Percentiles rank a stretch among this genome's conserved stretches.
These are phyloP conservation scores for Fusarium caatingaense DNA, from an alignment of 2,329 filamentous ascomycete genomes.

Conservation along the genomic window DNA sequence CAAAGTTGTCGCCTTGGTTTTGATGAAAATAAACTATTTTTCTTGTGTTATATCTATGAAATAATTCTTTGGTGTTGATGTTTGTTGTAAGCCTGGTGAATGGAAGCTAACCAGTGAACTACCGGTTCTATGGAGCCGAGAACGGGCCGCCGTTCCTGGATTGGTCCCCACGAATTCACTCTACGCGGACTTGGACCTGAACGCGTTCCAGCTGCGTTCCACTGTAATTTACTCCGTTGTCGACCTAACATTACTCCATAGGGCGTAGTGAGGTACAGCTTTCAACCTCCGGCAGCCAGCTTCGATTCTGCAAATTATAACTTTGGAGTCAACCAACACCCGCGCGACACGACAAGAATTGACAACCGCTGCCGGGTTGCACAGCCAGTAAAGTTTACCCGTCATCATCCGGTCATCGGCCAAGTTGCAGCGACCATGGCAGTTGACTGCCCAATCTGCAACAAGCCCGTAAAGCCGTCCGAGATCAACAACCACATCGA, in stretches of 20 bases:
- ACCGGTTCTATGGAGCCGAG: conserved; percentile 35
- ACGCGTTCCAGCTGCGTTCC: conserved; percentile 13
- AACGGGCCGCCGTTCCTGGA: conserved; percentile 35
- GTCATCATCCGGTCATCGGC: conserved; percentile 14
- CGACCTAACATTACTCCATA: background rate
- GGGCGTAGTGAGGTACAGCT: conserved; percentile 2
- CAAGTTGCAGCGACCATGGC: conserved; percentile 45
- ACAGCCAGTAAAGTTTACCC: background rate
- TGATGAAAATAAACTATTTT: background rate
- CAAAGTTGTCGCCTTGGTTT: conserved; percentile 1
- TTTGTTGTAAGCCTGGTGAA: background rate
- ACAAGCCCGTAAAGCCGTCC: conserved; percentile 74
- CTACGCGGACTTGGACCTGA: conserved; percentile 21
- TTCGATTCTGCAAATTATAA: background rate
- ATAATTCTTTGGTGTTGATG: background rate
- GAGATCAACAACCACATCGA: conserved; percentile 94
- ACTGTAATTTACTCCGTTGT: conserved; percentile 20
- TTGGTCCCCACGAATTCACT: conserved; percentile 33
- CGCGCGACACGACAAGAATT: conserved; percentile 2
- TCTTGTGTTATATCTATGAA: background rate
- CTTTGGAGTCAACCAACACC: background rate
- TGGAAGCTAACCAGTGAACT: conserved; percentile 4
- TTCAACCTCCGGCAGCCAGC: conserved; percentile 3
- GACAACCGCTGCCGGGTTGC: background rate
- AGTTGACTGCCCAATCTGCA: conserved; percentile 86